Evolutionary conservation across 768 basidiomycete species (phyloP).

Genomic region (Podaxis rugospora): DNA sequence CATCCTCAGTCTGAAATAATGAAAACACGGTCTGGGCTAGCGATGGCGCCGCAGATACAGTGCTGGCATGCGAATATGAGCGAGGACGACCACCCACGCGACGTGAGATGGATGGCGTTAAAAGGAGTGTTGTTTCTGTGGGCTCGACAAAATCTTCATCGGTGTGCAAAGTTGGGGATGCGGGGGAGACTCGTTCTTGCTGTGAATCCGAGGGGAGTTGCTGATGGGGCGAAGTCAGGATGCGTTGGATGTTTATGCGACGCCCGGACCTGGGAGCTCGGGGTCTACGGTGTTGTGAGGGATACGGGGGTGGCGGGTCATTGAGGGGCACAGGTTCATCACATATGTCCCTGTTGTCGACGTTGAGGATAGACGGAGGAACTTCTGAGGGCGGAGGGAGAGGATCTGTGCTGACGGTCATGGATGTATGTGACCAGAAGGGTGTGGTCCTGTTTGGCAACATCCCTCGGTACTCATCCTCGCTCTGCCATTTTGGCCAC

Average conservation of each 20-base stretch:
- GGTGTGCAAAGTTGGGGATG: conserved; percentile 15
- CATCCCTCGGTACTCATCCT: neutral
- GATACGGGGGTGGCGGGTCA: conserved; percentile 76
- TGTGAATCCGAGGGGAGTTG: conserved; percentile 15
- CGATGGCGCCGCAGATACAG: conserved; percentile 53
- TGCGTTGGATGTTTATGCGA: conserved; percentile 18
- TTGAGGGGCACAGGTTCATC: conserved; percentile 8
- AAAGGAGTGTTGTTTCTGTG: conserved; percentile 47
- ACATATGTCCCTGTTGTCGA: neutral
- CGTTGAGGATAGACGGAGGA: neutral
- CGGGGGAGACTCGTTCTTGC: neutral
- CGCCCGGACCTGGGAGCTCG: conserved; percentile 27
- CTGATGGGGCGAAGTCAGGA: conserved; percentile 15
- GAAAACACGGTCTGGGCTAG: conserved; percentile 67
- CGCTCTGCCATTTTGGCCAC: neutral
- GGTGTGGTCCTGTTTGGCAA: conserved; percentile 3
- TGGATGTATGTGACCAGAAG: neutral
- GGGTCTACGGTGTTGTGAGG: conserved; percentile 39
- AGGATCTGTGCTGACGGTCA: neutral
- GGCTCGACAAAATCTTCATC: conserved; percentile 24
- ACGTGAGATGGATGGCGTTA: conserved; percentile 24
- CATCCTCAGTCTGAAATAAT: conserved; percentile 54
- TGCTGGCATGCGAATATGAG: conserved; percentile 55
- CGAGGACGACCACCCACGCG: conserved; percentile 36
- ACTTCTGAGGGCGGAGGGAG: neutral